Evolutionary conservation across 768 basidiomycete genomes (phyloP).

Genomic region (Obba rivulosa): DNA sequence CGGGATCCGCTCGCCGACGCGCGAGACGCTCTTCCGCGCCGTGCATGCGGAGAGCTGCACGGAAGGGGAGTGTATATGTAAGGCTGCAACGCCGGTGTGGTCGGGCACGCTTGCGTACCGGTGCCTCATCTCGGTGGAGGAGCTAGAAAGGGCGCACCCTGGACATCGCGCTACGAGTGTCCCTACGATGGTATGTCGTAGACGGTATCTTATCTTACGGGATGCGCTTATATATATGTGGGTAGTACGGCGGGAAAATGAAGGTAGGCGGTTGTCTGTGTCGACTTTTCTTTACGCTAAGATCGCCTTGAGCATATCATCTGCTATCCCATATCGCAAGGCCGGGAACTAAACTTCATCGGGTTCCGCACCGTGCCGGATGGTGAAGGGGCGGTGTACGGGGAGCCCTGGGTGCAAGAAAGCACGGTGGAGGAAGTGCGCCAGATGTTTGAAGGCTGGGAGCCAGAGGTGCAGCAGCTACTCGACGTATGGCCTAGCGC

Average conservation of each 20-base stretch:
- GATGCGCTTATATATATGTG: background rate
- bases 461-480: constrained; percentile 15
- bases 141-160: constrained; percentile 5
- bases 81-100: constrained; percentile 11
- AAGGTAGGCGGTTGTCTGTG: background rate
- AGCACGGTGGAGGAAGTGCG: constrained; percentile 12
- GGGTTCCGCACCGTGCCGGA: constrained; percentile 5
- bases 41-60: background rate
- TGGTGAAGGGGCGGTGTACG: constrained; percentile 11
- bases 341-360: constrained; percentile 13
- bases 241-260: constrained; percentile 4
- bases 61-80: background rate
- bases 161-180: constrained; percentile 2
- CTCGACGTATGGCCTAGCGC: constrained; percentile 5
- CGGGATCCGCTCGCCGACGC: constrained; percentile 16
- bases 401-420: constrained; percentile 13
- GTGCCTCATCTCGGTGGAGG: constrained; percentile 14
- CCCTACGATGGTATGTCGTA: constrained; percentile 4
- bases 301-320: constrained; percentile 6
- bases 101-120: constrained; percentile 18
- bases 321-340: constrained; percentile 15
- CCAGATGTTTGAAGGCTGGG: constrained; percentile 13
- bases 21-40: constrained; percentile 8
- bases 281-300: background rate
- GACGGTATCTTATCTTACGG: background rate